phyloP scores from a whole-genome alignment of 352 stramenopile genomes.

The Phytopythium vexans region DNA sequence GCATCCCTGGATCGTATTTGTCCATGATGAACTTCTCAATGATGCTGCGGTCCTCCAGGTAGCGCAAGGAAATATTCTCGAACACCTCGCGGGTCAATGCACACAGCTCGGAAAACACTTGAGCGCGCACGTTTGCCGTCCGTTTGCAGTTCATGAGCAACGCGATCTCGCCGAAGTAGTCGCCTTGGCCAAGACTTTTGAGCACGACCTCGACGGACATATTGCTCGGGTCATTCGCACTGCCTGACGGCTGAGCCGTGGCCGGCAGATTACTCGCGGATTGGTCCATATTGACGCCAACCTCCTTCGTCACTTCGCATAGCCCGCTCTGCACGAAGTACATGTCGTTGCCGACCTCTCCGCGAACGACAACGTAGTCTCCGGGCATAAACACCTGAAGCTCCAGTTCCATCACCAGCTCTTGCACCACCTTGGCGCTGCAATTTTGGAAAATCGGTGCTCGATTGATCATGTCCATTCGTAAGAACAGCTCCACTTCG shows the following conservation, averaged over 20 bases:
- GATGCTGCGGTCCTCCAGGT: constrained; percentile 72
- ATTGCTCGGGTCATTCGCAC: constrained; percentile 3
- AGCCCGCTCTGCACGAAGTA: constrained; percentile 83
- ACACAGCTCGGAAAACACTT: constrained; percentile 74
- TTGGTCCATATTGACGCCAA: constrained; percentile 4
- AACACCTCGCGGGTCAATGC: constrained; percentile 73
- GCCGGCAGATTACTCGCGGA: not conserved
- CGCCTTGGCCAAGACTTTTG: constrained; percentile 62
- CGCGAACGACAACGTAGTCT: constrained; percentile 80
- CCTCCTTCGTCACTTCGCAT: constrained; percentile 82
- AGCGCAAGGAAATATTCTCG: constrained; percentile 69
- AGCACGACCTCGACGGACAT: constrained; percentile 55
- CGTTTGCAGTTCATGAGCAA: constrained; percentile 84
- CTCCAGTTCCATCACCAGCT: constrained; percentile 80
- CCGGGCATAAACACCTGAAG: constrained; percentile 84
- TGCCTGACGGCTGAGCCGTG: not conserved
- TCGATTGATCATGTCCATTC: constrained; percentile 87
- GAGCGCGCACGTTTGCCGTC: constrained; percentile 70
- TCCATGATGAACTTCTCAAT: constrained; percentile 87
- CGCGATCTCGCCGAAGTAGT: constrained; percentile 84
- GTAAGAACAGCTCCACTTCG: constrained; percentile 79
- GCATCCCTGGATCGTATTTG: constrained; percentile 75
- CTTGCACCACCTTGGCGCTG: constrained; percentile 78
- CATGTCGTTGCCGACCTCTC: constrained; percentile 85
- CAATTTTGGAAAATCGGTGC: constrained; percentile 82